A percentile compares a stretch with the other conserved stretches of the same genome.
Conservation (phyloP, 163 green algal genomes). For the Prototheca wickerhamii region DNA sequence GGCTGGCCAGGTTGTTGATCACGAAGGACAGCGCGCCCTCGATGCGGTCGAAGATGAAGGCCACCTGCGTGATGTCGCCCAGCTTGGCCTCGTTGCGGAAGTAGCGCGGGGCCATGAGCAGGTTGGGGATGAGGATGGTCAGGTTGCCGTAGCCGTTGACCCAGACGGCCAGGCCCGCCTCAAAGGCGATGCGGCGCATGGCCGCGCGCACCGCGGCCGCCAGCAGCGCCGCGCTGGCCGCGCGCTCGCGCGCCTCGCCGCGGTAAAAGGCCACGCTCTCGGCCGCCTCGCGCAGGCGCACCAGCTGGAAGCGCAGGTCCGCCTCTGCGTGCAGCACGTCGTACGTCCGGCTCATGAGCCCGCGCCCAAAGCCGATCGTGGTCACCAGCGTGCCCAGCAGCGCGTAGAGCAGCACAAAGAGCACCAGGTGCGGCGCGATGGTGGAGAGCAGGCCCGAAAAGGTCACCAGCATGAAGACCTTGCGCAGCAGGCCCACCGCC, state of each 20-base stretch:
- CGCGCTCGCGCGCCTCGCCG: constrained; percentile 43
- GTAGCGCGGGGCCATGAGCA: constrained; percentile 66
- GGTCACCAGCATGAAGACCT: constrained; percentile 60
- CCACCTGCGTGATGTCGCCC: constrained; percentile 68
- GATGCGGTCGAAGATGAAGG: constrained; percentile 71
- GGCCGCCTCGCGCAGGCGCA: constrained; percentile 59
- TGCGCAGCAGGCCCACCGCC: constrained; percentile 51
- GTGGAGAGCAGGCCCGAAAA: constrained; percentile 75
- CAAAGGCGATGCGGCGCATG: not conserved
- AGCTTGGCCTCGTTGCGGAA: constrained; percentile 75
- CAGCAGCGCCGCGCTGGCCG: constrained; percentile 17
- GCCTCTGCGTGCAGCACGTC: constrained; percentile 58
- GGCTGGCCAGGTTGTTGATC: constrained; percentile 49
- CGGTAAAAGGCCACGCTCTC: constrained; percentile 84
- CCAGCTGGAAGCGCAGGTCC: constrained; percentile 74
- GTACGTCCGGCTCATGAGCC: constrained; percentile 63
- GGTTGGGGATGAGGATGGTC: constrained; percentile 67
- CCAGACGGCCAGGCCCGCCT: constrained; percentile 46
- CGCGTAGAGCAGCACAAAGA: constrained; percentile 76
- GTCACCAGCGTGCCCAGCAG: constrained; percentile 67
- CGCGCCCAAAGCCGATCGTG: constrained; percentile 51
- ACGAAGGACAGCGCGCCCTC: constrained; percentile 65
- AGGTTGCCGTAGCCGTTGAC: constrained; percentile 64
- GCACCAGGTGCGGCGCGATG: constrained; percentile 61
- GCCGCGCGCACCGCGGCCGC: constrained; percentile 16